A percentile compares a stretch with the other conserved stretches of the same genome.
Conservation (phyloP, 257 asterid genomes). For the Solanum neorickii region DNA sequence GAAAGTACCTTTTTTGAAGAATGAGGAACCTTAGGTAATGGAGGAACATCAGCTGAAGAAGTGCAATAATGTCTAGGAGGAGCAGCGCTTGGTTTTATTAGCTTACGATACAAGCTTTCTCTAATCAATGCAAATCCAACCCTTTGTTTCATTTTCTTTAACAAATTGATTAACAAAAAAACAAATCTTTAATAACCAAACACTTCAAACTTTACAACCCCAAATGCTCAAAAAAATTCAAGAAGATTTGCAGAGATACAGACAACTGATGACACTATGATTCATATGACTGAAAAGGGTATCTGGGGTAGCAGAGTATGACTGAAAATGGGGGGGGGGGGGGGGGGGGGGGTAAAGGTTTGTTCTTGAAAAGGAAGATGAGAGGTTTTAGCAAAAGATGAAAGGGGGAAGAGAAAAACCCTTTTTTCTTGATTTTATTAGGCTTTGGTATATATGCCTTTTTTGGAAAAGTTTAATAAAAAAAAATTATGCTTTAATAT, state of each 20-base stretch:
- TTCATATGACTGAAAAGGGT: neutral
- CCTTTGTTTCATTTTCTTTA: slow-evolving; percentile 11
- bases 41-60: neutral
- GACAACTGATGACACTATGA: neutral
- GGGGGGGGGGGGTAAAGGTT: neutral
- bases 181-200: neutral
- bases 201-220: neutral
- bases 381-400: neutral
- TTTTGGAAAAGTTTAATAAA: neutral
- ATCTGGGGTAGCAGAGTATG: neutral
- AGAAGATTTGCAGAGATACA: neutral
- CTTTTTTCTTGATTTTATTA: neutral
- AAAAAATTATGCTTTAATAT: neutral
- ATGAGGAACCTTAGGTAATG: slow-evolving; percentile 13
- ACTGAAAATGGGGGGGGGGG: neutral
- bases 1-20: slow-evolving; percentile 21
- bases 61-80: slow-evolving; percentile 5
- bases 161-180: neutral
- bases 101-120: slow-evolving; percentile 1
- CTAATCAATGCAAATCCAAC: neutral
- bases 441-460: neutral
- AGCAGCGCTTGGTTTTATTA: neutral
- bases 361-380: neutral
- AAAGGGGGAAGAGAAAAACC: neutral
- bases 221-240: neutral